Evolutionary conservation across 129 eudicot species (phyloP).

Genomic region (Mikania micrantha): DNA sequence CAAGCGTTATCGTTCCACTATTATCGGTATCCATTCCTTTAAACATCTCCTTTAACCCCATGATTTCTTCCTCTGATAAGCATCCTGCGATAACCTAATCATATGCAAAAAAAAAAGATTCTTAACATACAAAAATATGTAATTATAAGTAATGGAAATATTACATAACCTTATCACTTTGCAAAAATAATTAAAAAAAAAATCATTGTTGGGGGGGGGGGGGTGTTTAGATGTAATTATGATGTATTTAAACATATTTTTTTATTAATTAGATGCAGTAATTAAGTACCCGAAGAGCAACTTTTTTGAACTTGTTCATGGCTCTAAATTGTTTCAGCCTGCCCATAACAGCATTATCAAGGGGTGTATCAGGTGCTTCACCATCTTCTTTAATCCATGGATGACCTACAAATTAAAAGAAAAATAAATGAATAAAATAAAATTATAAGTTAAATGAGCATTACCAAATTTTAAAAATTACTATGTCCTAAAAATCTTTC

Average conservation of each 20-base stretch:
- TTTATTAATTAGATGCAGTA: too few species aligned
- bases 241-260: too few species aligned
- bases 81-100: conserved; percentile 44
- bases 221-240: too few species aligned
- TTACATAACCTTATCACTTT: too few species aligned
- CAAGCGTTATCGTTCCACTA: conserved; percentile 43
- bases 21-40: conserved; percentile 36
- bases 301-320: conserved; percentile 45
- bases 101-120: background rate
- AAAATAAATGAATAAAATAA: too few species aligned
- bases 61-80: conserved; percentile 49
- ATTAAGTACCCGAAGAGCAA: conserved; percentile 45
- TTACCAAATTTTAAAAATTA: too few species aligned
- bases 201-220: too few species aligned
- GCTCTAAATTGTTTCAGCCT: conserved; percentile 46
- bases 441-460: too few species aligned
- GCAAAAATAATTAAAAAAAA: too few species aligned
- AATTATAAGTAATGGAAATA: too few species aligned
- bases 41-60: conserved; percentile 39
- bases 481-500: too few species aligned
- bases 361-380: conserved; percentile 45
- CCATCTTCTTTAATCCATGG: conserved; percentile 43
- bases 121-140: too few species aligned
- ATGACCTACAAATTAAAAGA: conserved; percentile 23
- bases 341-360: conserved; percentile 38